A percentile compares a stretch with the other conserved stretches of the same genome.
These are phyloP conservation scores for Talaromyces thailandensis DNA, from an alignment of 495 filamentous ascomycete genomes.

Conservation along the genomic window DNA sequence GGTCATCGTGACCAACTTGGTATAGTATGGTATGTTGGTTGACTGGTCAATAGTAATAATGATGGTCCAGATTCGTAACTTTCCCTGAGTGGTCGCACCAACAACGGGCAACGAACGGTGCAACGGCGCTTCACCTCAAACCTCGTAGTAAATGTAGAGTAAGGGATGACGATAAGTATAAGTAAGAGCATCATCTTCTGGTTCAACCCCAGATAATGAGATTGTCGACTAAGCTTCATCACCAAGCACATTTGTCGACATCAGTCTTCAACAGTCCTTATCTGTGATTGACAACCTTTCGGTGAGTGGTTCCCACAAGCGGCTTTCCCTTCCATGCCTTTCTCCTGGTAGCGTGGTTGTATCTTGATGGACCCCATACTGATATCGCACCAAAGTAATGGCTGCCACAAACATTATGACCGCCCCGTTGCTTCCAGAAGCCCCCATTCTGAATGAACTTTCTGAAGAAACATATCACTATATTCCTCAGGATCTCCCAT, in stretches of 20 bases:
- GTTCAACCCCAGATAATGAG: not conserved
- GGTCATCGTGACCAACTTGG: constrained; percentile 1
- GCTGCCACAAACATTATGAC: not conserved
- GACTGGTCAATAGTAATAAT: not conserved
- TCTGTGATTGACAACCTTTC: not conserved
- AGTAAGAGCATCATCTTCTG: not conserved
- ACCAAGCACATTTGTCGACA: not conserved
- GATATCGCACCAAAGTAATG: not conserved
- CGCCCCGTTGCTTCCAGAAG: not conserved
- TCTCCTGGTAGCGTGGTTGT: not conserved
- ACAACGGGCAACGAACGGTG: not conserved
- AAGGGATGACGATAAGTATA: not conserved
- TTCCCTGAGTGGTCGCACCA: not conserved
- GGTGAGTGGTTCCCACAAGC: not conserved
- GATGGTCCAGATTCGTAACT: not conserved
- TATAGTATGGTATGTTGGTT: not conserved
- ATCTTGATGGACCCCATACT: not conserved
- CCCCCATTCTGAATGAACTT: not conserved
- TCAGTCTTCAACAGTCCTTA: not conserved
- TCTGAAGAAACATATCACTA: not conserved
- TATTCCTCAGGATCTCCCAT: not conserved
- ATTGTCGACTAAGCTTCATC: not conserved
- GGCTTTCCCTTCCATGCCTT: not conserved
- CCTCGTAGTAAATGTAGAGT: not conserved
- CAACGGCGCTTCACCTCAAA: not conserved